A percentile compares a stretch with the other conserved stretches of the same genome.
These are phyloP conservation scores for Fonsecaea erecta DNA, from an alignment of 2,329 filamentous ascomycete species.

Conservation along the genomic window DNA sequence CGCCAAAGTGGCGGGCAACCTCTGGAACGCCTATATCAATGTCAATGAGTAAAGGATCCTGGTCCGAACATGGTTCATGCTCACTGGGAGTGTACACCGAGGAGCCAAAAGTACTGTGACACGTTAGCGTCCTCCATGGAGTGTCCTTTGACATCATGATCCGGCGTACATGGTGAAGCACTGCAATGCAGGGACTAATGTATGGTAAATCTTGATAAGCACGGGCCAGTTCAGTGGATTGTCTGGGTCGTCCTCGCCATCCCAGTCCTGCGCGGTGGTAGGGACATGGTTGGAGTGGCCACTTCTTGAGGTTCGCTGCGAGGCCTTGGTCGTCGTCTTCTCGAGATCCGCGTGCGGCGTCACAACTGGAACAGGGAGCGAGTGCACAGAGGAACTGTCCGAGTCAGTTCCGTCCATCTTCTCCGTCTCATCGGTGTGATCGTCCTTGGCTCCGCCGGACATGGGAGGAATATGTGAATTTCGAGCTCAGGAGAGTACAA, in stretches of 20 bases:
- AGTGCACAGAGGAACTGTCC: conserved; percentile 16
- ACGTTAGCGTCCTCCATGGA: conserved; percentile 16
- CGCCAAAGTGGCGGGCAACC: conserved; percentile 54
- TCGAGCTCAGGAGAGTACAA: neutral
- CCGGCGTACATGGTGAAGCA: conserved; percentile 33
- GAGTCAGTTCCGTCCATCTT: conserved; percentile 23
- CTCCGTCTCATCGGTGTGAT: conserved; percentile 2
- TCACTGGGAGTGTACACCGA: conserved; percentile 42
- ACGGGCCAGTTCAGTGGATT: conserved; percentile 66
- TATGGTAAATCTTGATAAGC: conserved; percentile 48
- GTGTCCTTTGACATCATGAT: neutral
- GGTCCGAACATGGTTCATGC: neutral
- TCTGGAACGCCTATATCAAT: conserved; percentile 51
- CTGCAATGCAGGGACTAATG: conserved; percentile 31
- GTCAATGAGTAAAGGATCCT: neutral
- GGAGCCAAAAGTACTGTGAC: conserved; percentile 40
- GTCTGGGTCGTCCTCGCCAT: conserved; percentile 60
- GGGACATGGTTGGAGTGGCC: conserved; percentile 8
- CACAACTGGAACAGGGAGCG: conserved; percentile 16
- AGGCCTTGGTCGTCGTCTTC: conserved; percentile 23
- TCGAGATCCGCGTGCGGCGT: conserved; percentile 26
- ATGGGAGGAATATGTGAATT: conserved; percentile 13
- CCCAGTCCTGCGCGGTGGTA: conserved; percentile 54
- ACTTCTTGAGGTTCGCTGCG: conserved; percentile 21
- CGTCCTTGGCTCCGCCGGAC: conserved; percentile 4